Conservation (phyloP, 176 grass and related monocot species). For the Tillandsia fasciculata region DNA sequence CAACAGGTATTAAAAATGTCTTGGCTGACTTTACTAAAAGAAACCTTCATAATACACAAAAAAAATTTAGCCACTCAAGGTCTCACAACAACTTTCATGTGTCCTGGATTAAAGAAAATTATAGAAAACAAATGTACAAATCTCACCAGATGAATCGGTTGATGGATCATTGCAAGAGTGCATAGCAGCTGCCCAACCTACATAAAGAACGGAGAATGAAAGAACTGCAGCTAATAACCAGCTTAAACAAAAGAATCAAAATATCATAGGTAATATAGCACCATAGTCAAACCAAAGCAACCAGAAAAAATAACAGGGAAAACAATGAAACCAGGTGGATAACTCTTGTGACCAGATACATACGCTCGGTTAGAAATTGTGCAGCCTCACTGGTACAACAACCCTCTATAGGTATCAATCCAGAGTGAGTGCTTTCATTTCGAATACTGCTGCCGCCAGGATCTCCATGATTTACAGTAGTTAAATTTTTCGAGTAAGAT, state of each 20-base stretch:
- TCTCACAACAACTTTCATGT: background rate
- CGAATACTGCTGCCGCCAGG: slow-evolving; percentile 29
- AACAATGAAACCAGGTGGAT: background rate
- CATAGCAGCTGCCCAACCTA: slow-evolving; percentile 31
- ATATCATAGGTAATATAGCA: slow-evolving; percentile 1
- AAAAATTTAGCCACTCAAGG: background rate
- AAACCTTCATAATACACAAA: background rate
- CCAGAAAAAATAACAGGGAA: too few relatives aligned
- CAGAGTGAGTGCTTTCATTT: slow-evolving; percentile 37
- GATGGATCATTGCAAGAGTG: slow-evolving; percentile 29
- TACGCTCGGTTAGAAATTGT: slow-evolving; percentile 50
- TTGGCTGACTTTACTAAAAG: background rate
- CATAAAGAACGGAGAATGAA: background rate
- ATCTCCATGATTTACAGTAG: slow-evolving; percentile 48
- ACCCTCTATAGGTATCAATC: slow-evolving; percentile 49
- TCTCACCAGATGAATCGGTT: slow-evolving; percentile 25
- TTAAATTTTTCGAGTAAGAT: slow-evolving; percentile 49
- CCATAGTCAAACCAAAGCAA: too few relatives aligned
- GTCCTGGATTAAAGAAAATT: background rate
- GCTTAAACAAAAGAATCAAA: background rate
- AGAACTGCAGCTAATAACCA: background rate
- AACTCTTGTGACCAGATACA: slow-evolving; percentile 4
- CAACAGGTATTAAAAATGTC: background rate
- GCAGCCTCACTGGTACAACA: slow-evolving; percentile 59
- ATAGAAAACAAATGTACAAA: background rate